These are phyloP conservation scores for Leishmania guyanensis DNA, from an alignment of 208 protist genomes.

Conservation along the genomic window DNA sequence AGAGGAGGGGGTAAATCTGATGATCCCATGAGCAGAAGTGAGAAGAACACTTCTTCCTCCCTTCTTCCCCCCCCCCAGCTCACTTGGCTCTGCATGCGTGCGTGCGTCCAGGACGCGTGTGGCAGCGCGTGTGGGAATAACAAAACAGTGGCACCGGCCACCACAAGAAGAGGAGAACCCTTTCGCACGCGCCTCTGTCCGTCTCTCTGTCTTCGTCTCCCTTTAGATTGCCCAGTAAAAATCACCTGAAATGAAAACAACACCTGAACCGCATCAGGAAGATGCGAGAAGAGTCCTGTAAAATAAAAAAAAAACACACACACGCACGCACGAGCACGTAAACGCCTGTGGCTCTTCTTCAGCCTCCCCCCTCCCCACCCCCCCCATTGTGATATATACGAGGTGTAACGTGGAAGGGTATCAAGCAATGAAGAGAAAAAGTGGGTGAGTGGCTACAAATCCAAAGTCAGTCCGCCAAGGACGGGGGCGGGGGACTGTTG, in stretches of 20 bases:
- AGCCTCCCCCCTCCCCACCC: neutral
- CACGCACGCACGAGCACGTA: neutral
- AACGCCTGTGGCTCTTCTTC: neutral
- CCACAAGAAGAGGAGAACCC: neutral
- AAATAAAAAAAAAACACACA: neutral
- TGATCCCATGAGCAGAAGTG: neutral
- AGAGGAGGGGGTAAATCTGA: too few species aligned
- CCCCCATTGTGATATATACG: neutral
- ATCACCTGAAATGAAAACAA: neutral
- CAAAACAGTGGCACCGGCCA: neutral
- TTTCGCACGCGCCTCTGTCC: neutral
- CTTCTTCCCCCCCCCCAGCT: neutral
- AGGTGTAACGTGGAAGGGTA: neutral
- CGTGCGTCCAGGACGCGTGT: neutral
- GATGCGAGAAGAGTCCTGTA: neutral
- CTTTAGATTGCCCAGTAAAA: neutral
- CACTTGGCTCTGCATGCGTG: neutral
- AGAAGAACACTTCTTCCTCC: neutral
- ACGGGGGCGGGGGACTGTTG: neutral
- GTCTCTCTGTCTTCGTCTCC: neutral
- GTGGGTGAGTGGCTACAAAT: neutral
- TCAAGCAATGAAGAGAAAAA: neutral
- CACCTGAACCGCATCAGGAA: neutral
- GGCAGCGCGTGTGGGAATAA: neutral
- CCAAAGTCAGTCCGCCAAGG: neutral